These are phyloP conservation scores for Excoecaria cochinchinensis DNA, from an alignment of 345 rosid species.

Conservation along the genomic window DNA sequence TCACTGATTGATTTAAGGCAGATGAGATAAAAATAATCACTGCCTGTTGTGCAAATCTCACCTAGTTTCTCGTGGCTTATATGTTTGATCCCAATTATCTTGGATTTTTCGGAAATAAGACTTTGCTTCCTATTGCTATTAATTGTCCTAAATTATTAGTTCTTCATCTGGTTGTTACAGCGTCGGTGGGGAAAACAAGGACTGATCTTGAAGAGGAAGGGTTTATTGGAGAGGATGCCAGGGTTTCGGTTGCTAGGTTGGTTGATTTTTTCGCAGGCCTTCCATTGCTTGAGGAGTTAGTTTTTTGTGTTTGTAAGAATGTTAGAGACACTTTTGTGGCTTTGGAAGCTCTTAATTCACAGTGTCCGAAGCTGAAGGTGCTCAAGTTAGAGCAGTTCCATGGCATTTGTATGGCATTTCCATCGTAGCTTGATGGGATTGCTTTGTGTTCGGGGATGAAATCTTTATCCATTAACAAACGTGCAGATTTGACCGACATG, in stretches of 20 bases:
- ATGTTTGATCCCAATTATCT: no score
- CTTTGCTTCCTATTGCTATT: constrained; percentile 52
- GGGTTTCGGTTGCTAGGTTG: constrained; percentile 37
- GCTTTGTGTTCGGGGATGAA: no score
- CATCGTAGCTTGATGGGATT: no score
- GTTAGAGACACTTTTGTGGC: constrained; percentile 54
- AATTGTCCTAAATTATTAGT: constrained; percentile 59
- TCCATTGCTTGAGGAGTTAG: constrained; percentile 58
- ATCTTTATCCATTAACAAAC: no score
- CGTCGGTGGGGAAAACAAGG: constrained; percentile 41
- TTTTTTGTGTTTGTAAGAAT: constrained; percentile 61
- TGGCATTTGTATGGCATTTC: no score
- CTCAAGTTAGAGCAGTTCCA: no score
- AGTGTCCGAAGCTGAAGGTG: constrained; percentile 53
- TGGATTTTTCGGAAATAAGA: constrained; percentile 68
- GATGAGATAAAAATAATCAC: constrained; percentile 59
- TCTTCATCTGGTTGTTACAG: constrained; percentile 61
- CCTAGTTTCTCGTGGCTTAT: constrained; percentile 57
- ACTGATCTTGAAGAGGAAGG: constrained; percentile 45
- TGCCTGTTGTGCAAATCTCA: constrained; percentile 57
- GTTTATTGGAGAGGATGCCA: constrained; percentile 51
- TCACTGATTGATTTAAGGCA: constrained; percentile 71
- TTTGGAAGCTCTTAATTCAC: constrained; percentile 51
- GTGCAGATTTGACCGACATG: no score
- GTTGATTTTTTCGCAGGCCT: constrained; percentile 49